Percentiles rank a stretch among this genome's conserved stretches.
phyloP scores from a whole-genome alignment of 306 rosid species.

The Purshia tridentata region DNA sequence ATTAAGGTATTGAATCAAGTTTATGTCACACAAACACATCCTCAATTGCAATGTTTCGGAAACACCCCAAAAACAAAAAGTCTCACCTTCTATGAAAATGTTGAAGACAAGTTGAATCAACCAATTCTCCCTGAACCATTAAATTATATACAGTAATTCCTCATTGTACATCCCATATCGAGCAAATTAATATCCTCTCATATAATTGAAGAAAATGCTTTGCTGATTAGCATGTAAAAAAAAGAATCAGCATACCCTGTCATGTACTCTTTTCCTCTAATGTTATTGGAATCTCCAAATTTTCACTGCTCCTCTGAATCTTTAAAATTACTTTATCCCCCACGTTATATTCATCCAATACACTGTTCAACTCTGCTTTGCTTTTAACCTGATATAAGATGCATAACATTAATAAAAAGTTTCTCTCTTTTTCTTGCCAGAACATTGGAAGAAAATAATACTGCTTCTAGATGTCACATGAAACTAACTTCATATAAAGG shows the following conservation, averaged over 20 bases:
- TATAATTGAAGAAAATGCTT: neutral
- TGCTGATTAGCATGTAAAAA: neutral
- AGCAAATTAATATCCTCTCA: neutral
- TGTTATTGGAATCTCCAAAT: constrained; percentile 57
- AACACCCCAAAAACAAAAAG: too few relatives aligned
- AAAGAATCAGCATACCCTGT: neutral
- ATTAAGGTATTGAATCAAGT: too few relatives aligned
- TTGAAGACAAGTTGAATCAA: neutral
- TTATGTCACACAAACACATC: too few relatives aligned
- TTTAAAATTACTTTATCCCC: constrained; percentile 65
- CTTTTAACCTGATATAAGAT: constrained; percentile 56
- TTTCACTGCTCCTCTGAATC: constrained; percentile 69
- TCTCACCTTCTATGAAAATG: neutral
- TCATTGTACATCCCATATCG: neutral
- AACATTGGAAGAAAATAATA: too few relatives aligned
- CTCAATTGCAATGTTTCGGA: too few relatives aligned
- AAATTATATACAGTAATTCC: constrained; percentile 7
- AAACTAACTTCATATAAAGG: too few relatives aligned
- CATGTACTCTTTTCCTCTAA: constrained; percentile 68
- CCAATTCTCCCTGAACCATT: neutral
- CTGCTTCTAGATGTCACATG: neutral
- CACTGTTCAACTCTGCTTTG: constrained; percentile 76
- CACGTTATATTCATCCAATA: constrained; percentile 68
- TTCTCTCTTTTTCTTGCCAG: too few relatives aligned
- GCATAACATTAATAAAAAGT: constrained; percentile 10